Evolutionary conservation across 2,329 filamentous ascomycete species (phyloP).

Genomic region (Akanthomyces dipterigenus): DNA sequence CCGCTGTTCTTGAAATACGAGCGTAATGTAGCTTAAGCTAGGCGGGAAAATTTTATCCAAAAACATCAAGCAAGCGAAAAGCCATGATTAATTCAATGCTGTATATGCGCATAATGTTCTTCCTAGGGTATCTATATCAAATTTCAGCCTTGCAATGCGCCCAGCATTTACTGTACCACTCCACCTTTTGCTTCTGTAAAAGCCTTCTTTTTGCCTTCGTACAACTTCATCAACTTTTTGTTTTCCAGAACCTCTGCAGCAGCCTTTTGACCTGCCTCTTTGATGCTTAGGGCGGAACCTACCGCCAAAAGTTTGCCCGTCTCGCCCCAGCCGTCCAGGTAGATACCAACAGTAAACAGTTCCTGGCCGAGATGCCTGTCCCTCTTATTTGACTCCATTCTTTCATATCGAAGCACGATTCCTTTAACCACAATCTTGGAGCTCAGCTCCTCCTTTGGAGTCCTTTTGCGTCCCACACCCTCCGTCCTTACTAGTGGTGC

Average conservation of each 20-base stretch:
- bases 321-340: slow-evolving; percentile 63
- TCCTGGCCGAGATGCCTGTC: slow-evolving; percentile 48
- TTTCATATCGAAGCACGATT: slow-evolving; percentile 55
- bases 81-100: not conserved
- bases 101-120: not conserved
- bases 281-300: slow-evolving; percentile 60
- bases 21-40: not conserved
- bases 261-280: slow-evolving; percentile 61
- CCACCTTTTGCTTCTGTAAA: slow-evolving; percentile 26
- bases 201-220: slow-evolving; percentile 41
- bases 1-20: not conserved
- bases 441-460: slow-evolving; percentile 26
- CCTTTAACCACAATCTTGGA: slow-evolving; percentile 46
- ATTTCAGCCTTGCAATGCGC: not conserved
- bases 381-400: slow-evolving; percentile 44
- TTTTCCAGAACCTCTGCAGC: slow-evolving; percentile 58
- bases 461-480: not conserved
- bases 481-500: slow-evolving; percentile 13
- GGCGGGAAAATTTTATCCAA: too few species aligned
- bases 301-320: slow-evolving; percentile 53
- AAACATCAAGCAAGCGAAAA: too few species aligned
- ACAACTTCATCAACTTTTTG: slow-evolving; percentile 53
- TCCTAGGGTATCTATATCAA: not conserved
- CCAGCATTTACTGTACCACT: not conserved
- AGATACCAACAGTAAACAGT: slow-evolving; percentile 57